Evolutionary conservation across 306 rosid genomes (phyloP), one percentile per base, ranked within the genome.

Genomic region (Spatholobus suberectus): DNA sequence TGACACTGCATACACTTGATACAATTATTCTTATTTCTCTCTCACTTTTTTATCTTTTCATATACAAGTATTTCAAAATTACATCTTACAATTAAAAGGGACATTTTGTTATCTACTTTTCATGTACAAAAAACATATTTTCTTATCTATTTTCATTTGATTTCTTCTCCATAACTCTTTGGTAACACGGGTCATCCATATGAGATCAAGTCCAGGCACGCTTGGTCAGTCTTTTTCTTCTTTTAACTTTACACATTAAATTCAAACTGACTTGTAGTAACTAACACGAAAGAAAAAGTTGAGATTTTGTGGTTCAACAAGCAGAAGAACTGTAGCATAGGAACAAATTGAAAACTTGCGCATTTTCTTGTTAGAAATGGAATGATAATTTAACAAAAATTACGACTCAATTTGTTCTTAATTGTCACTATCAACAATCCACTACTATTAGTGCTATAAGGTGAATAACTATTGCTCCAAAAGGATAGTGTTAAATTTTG

Each of bases 181-280:
- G 24, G 21, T 11, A 20, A 55, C 24, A 8, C 2, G 12, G 66
- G 51, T 55, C 24, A 55, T 66, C n/a, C 27, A 8, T 43, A 8
- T 13, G 4, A 40, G 38, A 46, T 13, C 21, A 0, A 0, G 54
- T 76, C 70, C 4, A 44, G 12, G 0, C 41, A 46, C 63, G 4
- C 46, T 0, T 47, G 2, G 62, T 59, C 44, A 43, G 24, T 18
- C 6, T 2, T 35, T 68, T 54, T 44, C 66, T 15, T 18, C 66
- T 18, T 46, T 17, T 32, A 38, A 52, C 76, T 23, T 68, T 37
- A 34, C 20, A 4, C 76, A 52, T 68, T 79, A 67, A 79, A 37
- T 52, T 67, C 3, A 23, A 23, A 18, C 58, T 55, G 55, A 24
- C 41, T 32, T 49, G 23, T 21, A 8, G 8, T 15, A 1, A 34